phyloP scores from a whole-genome alignment of 2,329 filamentous ascomycete species.

The Botrytis sinoallii region DNA sequence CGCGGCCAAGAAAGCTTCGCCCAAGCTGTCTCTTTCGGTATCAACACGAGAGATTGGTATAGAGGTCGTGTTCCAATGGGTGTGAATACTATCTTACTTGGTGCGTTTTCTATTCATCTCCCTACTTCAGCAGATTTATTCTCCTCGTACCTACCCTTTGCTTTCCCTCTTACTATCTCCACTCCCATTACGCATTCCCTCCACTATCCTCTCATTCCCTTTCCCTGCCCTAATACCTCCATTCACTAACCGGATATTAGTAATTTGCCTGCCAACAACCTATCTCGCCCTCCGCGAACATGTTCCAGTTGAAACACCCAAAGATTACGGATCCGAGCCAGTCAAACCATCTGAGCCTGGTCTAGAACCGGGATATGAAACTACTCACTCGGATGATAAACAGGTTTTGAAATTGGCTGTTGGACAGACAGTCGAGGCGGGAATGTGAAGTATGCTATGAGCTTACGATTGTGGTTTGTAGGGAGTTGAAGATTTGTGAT shows the following conservation, averaged over 20 bases:
- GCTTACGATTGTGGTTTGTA: background rate
- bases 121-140: background rate
- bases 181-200: background rate
- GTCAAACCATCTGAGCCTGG: background rate
- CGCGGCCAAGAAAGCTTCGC: constrained; percentile 46
- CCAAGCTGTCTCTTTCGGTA: constrained; percentile 44
- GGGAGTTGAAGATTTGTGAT: background rate
- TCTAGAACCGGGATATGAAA: background rate
- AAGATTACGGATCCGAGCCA: background rate
- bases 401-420: background rate
- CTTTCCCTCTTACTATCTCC: background rate
- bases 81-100: constrained; percentile 36
- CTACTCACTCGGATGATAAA: background rate
- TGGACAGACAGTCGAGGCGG: background rate
- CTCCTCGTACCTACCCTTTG: background rate
- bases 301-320: background rate
- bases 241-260: background rate
- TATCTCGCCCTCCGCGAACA: constrained; percentile 5
- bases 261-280: background rate
- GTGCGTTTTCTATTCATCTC: background rate
- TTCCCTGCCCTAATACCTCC: background rate
- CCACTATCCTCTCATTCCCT: background rate
- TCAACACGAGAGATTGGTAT: constrained; percentile 45
- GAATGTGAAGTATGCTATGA: background rate
- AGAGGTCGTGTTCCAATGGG: constrained; percentile 43